Evolutionary conservation across 2,329 filamentous ascomycete genomes (phyloP).

Genomic region (Leptosphaerulina australis): DNA sequence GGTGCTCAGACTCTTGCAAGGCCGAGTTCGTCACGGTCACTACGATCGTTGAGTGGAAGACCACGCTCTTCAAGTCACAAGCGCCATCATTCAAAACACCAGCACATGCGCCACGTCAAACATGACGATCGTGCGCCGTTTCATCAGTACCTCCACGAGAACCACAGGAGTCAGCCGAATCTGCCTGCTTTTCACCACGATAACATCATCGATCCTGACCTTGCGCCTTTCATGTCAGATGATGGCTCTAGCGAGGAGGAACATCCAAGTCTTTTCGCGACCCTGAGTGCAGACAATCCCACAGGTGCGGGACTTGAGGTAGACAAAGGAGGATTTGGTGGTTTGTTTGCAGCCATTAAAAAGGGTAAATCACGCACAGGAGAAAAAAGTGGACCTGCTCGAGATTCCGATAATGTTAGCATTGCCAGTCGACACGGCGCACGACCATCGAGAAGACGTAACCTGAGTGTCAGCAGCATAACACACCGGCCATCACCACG

Average conservation of each 20-base stretch:
- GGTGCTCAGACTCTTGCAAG: constrained; percentile 75
- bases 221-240: constrained; percentile 95
- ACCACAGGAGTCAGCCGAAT: constrained; percentile 67
- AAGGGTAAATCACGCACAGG: constrained; percentile 74
- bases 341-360: constrained; percentile 73
- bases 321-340: constrained; percentile 75
- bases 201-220: constrained; percentile 96
- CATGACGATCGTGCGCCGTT: constrained; percentile 87
- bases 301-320: constrained; percentile 68
- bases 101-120: constrained; percentile 78
- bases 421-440: constrained; percentile 67
- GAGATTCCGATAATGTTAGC: constrained; percentile 69
- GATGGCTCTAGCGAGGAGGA: constrained; percentile 92
- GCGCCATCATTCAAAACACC: constrained; percentile 86
- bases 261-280: constrained; percentile 80
- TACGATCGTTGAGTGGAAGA: constrained; percentile 74
- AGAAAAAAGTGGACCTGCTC: constrained; percentile 74
- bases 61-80: constrained; percentile 80
- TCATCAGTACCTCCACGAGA: constrained; percentile 73
- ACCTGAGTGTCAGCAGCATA: constrained; percentile 81
- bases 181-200: constrained; percentile 96
- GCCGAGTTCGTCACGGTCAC: constrained; percentile 91
- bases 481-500: constrained; percentile 76
- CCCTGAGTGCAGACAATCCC: constrained; percentile 69
- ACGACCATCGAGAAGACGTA: constrained; percentile 73